A percentile compares a stretch with the other conserved stretches of the same genome.
Evolutionary conservation across 306 rosid species (phyloP).

Genomic region (Cyamopsis tetragonoloba): DNA sequence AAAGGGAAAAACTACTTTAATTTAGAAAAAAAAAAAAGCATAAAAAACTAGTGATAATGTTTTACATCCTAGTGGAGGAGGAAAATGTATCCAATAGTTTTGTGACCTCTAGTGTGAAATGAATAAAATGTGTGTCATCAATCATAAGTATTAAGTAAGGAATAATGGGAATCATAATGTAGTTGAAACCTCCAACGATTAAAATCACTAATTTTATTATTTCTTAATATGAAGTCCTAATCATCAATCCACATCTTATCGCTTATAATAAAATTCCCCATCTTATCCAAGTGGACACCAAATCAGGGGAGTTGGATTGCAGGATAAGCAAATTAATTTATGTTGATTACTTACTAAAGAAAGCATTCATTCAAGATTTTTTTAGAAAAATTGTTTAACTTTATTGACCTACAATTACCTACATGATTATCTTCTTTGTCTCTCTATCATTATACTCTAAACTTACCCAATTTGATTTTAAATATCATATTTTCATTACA

Average conservation of each 20-base stretch:
- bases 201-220: background rate
- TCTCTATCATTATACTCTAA: too few species aligned
- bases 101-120: slow-evolving; percentile 34
- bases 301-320: background rate
- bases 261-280: too few species aligned
- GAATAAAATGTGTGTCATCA: slow-evolving; percentile 38
- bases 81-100: slow-evolving; percentile 11
- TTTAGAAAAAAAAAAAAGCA: background rate
- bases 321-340: slow-evolving; percentile 3
- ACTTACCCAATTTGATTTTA: too few species aligned
- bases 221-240: slow-evolving; percentile 1
- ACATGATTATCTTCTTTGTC: too few species aligned
- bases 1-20: background rate
- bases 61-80: background rate
- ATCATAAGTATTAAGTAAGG: background rate
- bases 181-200: slow-evolving; percentile 26
- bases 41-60: background rate
- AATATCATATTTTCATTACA: too few species aligned
- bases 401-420: too few species aligned
- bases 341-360: background rate
- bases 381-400: too few species aligned
- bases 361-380: background rate
- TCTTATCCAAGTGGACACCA: slow-evolving; percentile 25
- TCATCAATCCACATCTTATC: too few species aligned
- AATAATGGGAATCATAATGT: background rate